Evolutionary conservation across 225 moss, liverwort and hornwort species (phyloP), one percentile per base, ranked within the genome.

Genomic region (Marchantia paleacea): DNA sequence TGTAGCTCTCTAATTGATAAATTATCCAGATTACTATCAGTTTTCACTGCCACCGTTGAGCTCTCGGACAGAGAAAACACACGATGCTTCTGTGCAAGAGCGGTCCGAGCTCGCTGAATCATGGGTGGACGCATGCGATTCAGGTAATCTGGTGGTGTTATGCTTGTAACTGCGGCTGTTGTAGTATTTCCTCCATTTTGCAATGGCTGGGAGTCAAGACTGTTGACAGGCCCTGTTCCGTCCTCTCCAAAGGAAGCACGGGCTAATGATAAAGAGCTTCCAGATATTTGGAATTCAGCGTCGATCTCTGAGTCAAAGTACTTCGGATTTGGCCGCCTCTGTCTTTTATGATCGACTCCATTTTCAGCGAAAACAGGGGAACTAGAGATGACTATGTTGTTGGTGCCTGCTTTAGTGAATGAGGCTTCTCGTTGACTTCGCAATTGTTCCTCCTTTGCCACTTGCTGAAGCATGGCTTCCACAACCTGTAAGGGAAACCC

Each of bases 1-100:
- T 97, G 97, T 55, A 97, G 93, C 83, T 97, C 97, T 73, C 94
- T 92, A 66, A 97, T 97, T 55, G 97, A 94, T 48, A 97, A 88
- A 80, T 93, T 94, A 39, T 97, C 94, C 85, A 94, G 82, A 26
- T 90, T 88, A 47, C 76, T 80, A 50, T 84, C 79, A 53, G 55
- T 69, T 22, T 80, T 82, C 22, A 80, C 19, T 53, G 76, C 66
- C 48, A 55, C 71, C 60, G 79, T 52, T 4, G 67, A 28, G 76
- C 28, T 65, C 58, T 82, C 79, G 24, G 69, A 55, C 7, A n/a
- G 50, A 69, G 80, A 68, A 58, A 84, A 87, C 25, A 87, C 84
- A 58, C 87, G 84, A 19, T 81, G 87, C 61, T 87, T 87, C 54
- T 87, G 84, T 24, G 87, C 84, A 50, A 87, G 72, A 61, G 87